Percentiles rank a stretch among this genome's conserved stretches.
These are phyloP conservation scores for Phytophthora pistaciae DNA, from an alignment of 352 stramenopile genomes.

Conservation along the genomic window DNA sequence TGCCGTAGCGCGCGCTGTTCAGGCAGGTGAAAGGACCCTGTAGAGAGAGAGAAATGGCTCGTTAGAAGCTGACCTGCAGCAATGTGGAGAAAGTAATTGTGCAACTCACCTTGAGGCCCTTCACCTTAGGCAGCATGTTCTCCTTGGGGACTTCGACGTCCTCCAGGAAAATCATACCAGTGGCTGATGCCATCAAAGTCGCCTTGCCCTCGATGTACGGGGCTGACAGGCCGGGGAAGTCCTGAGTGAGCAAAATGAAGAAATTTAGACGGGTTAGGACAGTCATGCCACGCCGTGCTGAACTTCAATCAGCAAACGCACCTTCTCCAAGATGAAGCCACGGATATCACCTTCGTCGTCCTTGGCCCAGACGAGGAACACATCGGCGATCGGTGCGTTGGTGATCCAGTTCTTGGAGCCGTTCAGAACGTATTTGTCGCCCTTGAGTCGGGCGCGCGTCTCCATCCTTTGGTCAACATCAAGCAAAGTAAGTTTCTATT, in stretches of 20 bases:
- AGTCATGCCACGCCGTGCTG: not conserved
- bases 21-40: conserved; percentile 97
- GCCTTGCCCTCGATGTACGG: conserved; percentile 98
- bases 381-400: conserved; percentile 97
- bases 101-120: conserved; percentile 75
- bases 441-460: conserved; percentile 89
- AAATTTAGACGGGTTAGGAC: not conserved
- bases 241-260: conserved; percentile 42
- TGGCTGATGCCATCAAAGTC: conserved; percentile 94
- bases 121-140: conserved; percentile 94
- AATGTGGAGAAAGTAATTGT: not conserved
- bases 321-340: conserved; percentile 96
- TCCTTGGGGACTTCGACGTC: conserved; percentile 95
- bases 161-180: conserved; percentile 98
- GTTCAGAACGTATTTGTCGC: conserved; percentile 96
- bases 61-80: not conserved
- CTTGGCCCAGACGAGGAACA: conserved; percentile 98
- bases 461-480: conserved; percentile 87
- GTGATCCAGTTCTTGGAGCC: conserved; percentile 97
- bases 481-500: conserved; percentile 9
- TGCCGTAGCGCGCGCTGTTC: conserved; percentile 98
- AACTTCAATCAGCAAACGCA: conserved; percentile 16
- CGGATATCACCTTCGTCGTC: conserved; percentile 95
- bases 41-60: not conserved
- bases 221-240: conserved; percentile 92